A percentile compares a stretch with the other conserved stretches of the same genome.
Evolutionary conservation across 768 basidiomycete species (phyloP).

Genomic region (Agaricus blazei): DNA sequence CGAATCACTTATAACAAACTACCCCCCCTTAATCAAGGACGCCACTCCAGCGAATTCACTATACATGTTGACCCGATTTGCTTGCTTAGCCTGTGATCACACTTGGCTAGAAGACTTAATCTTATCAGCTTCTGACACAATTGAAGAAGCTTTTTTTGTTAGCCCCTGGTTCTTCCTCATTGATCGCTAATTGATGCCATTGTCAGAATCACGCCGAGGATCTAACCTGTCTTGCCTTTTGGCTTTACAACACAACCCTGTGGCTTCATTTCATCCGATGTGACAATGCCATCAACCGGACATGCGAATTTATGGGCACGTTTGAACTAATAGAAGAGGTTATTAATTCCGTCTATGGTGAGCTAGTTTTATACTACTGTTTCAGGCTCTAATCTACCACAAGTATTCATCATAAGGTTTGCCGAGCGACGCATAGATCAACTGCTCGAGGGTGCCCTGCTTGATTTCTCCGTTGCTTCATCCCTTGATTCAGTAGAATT

Average conservation of each 20-base stretch:
- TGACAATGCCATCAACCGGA: slow-evolving; percentile 70
- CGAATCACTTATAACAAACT: slow-evolving; percentile 75
- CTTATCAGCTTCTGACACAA: slow-evolving; percentile 84
- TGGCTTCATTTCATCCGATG: slow-evolving; percentile 91
- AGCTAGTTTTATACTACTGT: slow-evolving; percentile 9
- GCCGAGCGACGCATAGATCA: slow-evolving; percentile 87
- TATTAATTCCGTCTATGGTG: slow-evolving; percentile 92
- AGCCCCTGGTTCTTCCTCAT: slow-evolving; percentile 26
- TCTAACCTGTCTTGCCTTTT: slow-evolving; percentile 82
- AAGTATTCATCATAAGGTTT: slow-evolving; percentile 93
- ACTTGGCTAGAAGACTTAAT: slow-evolving; percentile 92
- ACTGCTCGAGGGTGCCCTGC: slow-evolving; percentile 73
- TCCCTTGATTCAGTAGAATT: slow-evolving; percentile 82
- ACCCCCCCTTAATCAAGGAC: slow-evolving; percentile 65
- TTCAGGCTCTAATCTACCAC: background rate
- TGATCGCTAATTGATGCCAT: slow-evolving; percentile 7
- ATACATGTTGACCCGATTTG: slow-evolving; percentile 89
- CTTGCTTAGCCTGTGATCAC: slow-evolving; percentile 85
- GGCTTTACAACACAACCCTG: slow-evolving; percentile 88
- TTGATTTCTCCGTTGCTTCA: slow-evolving; percentile 70
- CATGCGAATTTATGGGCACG: slow-evolving; percentile 80
- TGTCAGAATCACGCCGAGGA: slow-evolving; percentile 78
- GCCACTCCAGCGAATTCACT: slow-evolving; percentile 87
- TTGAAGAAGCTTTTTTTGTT: slow-evolving; percentile 91
- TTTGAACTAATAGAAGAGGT: slow-evolving; percentile 88